phyloP scores from a whole-genome alignment of 2,329 filamentous ascomycete genomes.

The Exutisphaerella laricina region DNA sequence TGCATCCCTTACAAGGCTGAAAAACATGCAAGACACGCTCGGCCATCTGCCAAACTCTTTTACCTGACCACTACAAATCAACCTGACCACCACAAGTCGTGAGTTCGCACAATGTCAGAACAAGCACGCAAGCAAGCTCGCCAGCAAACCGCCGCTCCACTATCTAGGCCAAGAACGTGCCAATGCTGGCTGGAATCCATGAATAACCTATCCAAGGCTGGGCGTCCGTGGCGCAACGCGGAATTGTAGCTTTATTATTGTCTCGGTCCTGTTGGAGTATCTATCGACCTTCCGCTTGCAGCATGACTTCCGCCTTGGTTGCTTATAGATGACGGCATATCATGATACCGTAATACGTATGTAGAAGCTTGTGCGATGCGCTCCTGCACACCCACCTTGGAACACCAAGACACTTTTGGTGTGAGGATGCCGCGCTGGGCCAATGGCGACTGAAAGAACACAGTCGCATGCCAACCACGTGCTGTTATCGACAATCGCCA shows the following conservation, averaged over 20 bases:
- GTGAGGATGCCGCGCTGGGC: neutral
- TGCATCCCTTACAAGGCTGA: neutral
- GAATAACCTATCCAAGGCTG: neutral
- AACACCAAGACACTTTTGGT: neutral
- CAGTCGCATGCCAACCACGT: conserved; percentile 19
- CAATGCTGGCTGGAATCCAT: neutral
- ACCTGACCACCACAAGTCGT: too few relatives aligned
- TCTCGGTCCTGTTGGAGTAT: conserved; percentile 7
- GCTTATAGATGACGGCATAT: conserved; percentile 6
- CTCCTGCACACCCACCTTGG: neutral
- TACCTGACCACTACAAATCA: too few relatives aligned
- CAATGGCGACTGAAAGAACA: conserved; percentile 12
- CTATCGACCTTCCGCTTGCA: conserved; percentile 19
- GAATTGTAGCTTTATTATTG: conserved; percentile 1
- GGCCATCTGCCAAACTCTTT: too few relatives aligned
- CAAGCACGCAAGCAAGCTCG: neutral
- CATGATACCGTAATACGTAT: conserved; percentile 20
- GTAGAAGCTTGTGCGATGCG: neutral
- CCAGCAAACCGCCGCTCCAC: neutral
- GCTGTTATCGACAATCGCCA: conserved; percentile 9
- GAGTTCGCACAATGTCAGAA: too few relatives aligned
- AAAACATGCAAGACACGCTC: neutral
- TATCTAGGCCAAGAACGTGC: conserved; percentile 1
- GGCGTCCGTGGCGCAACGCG: conserved; percentile 7
- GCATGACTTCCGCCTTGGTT: conserved; percentile 19